These are phyloP conservation scores for Termitomyces sp. DNA, from an alignment of 768 basidiomycete genomes.

Conservation along the genomic window DNA sequence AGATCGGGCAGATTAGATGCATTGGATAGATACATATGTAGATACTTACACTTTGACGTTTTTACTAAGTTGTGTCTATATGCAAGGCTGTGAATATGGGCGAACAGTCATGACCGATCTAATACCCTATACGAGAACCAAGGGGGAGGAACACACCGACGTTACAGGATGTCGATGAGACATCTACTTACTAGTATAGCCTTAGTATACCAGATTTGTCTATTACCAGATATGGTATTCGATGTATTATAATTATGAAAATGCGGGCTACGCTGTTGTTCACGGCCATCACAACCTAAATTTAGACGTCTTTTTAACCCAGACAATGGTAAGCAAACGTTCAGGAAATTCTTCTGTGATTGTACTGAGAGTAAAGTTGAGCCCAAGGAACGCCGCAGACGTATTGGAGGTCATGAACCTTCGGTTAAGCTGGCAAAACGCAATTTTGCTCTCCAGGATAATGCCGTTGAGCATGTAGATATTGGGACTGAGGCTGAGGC, in stretches of 20 bases:
- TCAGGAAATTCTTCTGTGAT: background rate
- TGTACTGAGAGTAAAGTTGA: slow-evolving; percentile 10
- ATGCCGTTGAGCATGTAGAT: slow-evolving; percentile 44
- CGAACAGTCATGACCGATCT: background rate
- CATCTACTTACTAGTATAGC: no score
- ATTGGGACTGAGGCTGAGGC: slow-evolving; percentile 36
- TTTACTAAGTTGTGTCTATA: no score
- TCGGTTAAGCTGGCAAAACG: slow-evolving; percentile 49
- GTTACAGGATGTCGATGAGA: no score
- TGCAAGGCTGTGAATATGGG: background rate
- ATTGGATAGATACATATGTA: background rate
- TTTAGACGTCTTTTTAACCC: no score
- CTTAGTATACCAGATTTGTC: no score
- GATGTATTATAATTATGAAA: no score
- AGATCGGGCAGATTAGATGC: background rate
- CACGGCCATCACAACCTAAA: no score
- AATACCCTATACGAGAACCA: background rate
- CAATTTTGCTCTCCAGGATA: slow-evolving; percentile 46
- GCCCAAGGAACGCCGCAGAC: slow-evolving; percentile 41
- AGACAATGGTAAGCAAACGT: background rate
- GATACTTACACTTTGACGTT: background rate
- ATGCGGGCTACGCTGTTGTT: no score
- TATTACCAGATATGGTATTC: no score
- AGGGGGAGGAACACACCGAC: no score
- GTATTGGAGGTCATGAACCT: slow-evolving; percentile 43